phyloP scores from a whole-genome alignment of 768 basidiomycete species.

The Auricularia cornea region DNA sequence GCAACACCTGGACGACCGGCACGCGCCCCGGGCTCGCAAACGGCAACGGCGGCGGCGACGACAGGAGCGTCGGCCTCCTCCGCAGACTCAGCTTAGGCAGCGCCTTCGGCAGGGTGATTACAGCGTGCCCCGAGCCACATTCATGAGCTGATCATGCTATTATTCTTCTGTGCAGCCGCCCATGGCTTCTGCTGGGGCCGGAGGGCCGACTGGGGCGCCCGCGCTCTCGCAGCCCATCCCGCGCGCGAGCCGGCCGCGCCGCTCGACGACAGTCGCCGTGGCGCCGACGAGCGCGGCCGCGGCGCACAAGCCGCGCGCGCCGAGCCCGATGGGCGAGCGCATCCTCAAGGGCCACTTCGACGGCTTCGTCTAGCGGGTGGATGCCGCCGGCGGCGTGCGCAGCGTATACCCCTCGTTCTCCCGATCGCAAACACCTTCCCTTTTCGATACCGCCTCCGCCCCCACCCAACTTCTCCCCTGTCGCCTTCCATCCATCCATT shows the following conservation, averaged over 20 bases:
- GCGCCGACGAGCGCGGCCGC: conserved; percentile 21
- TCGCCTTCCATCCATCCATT: too few species aligned
- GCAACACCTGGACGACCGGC: conserved; percentile 32
- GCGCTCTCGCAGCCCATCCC: conserved; percentile 22
- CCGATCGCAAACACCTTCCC: neutral
- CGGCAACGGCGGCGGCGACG: conserved; percentile 38
- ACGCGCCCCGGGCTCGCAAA: conserved; percentile 18
- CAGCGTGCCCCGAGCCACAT: neutral
- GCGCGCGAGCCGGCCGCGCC: conserved; percentile 32
- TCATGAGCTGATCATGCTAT: neutral
- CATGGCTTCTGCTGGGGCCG: neutral
- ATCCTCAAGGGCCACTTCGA: conserved; percentile 89
- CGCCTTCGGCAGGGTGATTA: conserved; percentile 49
- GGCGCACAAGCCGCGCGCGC: conserved; percentile 45
- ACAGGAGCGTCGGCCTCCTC: conserved; percentile 63
- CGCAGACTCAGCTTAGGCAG: conserved; percentile 66
- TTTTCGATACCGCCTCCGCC: too few species aligned
- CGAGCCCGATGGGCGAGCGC: conserved; percentile 85
- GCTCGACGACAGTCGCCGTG: conserved; percentile 45
- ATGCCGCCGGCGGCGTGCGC: neutral
- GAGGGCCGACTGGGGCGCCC: neutral
- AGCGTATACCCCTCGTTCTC: neutral
- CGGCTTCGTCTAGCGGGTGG: conserved; percentile 63
- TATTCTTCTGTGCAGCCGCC: conserved; percentile 9
- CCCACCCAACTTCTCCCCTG: too few species aligned